Evolutionary conservation across 352 stramenopile species (phyloP).

Genomic region (Phytopythium kandeliae): DNA sequence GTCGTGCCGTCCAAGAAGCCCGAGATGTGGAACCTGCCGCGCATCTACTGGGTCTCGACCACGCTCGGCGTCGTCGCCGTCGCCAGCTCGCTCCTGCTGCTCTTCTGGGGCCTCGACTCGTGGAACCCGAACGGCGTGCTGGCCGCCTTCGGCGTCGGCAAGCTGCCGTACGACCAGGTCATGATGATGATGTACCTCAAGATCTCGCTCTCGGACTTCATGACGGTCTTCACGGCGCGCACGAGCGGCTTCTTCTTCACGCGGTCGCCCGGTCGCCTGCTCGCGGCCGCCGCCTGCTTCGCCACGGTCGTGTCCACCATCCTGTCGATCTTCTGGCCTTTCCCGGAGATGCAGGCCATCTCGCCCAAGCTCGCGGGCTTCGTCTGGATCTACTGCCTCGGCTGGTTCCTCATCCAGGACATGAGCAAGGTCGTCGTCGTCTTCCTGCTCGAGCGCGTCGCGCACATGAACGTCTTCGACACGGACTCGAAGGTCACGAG

Average conservation of each 20-base stretch:
- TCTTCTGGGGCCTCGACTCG: conserved; percentile 81
- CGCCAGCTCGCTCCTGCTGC: conserved; percentile 76
- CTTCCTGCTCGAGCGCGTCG: conserved; percentile 53
- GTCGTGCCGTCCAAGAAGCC: conserved; percentile 64
- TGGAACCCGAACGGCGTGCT: conserved; percentile 73
- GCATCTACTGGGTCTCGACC: conserved; percentile 51
- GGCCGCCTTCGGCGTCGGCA: conserved; percentile 41
- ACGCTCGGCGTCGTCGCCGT: conserved; percentile 73
- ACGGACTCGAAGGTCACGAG: conserved; percentile 42
- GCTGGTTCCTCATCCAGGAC: conserved; percentile 88
- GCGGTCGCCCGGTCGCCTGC: conserved; percentile 56
- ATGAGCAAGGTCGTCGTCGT: conserved; percentile 61
- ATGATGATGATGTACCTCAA: conserved; percentile 94
- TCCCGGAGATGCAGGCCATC: conserved; percentile 74
- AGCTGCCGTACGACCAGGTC: conserved; percentile 86
- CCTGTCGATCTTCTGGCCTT: conserved; percentile 82
- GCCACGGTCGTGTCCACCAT: conserved; percentile 79
- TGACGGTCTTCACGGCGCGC: conserved; percentile 90
- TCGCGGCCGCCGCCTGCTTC: conserved; percentile 68
- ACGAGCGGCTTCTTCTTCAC: conserved; percentile 83
- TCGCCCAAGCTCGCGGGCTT: conserved; percentile 62
- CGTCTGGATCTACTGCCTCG: conserved; percentile 87
- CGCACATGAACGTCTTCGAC: conserved; percentile 52
- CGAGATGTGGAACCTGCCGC: conserved; percentile 65
- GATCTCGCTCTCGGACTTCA: conserved; percentile 91